A percentile compares a stretch with the other conserved stretches of the same genome.
Evolutionary conservation across 495 filamentous ascomycete genomes (phyloP).

Genomic region (Aspergillus egyptiacus): DNA sequence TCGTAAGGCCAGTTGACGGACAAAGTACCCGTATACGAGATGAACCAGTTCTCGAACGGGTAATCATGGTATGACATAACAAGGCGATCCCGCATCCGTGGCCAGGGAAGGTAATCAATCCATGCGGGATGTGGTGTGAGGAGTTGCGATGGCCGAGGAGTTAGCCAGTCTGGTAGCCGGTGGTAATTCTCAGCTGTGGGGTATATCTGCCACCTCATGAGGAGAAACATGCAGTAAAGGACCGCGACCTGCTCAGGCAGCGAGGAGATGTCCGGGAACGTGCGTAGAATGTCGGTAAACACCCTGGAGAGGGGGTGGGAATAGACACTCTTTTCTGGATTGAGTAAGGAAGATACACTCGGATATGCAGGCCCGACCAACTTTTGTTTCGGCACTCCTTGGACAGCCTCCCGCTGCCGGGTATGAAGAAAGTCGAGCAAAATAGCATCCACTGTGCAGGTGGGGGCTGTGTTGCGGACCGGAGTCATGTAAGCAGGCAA

Average conservation of each 20-base stretch:
- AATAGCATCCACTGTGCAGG: conserved; percentile 66
- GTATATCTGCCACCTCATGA: conserved; percentile 76
- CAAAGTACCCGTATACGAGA: conserved; percentile 68
- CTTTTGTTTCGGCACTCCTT: conserved; percentile 53
- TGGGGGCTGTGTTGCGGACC: conserved; percentile 54
- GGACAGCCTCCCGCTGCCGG: conserved; percentile 55
- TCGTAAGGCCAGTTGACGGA: conserved; percentile 76
- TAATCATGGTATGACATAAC: conserved; percentile 43
- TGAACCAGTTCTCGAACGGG: conserved; percentile 71
- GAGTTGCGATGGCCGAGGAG: conserved; percentile 56
- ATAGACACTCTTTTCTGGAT: conserved; percentile 52
- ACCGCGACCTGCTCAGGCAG: conserved; percentile 74
- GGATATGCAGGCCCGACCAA: conserved; percentile 70
- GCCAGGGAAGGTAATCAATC: conserved; percentile 75
- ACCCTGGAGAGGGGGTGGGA: conserved; percentile 74
- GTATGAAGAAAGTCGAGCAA: conserved; percentile 72
- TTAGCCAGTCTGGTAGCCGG: conserved; percentile 61
- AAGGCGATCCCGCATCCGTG: conserved; percentile 61
- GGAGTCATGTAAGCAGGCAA: conserved; percentile 40
- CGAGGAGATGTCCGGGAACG: conserved; percentile 61
- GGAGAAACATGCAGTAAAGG: conserved; percentile 74
- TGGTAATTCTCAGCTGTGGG: conserved; percentile 70
- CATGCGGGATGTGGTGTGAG: conserved; percentile 62
- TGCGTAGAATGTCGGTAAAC: conserved; percentile 72
- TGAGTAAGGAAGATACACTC: conserved; percentile 65